Evolutionary conservation across 305 asterid species (phyloP), one percentile per base, ranked within the genome.

Genomic region (Fraxinus greggii): DNA sequence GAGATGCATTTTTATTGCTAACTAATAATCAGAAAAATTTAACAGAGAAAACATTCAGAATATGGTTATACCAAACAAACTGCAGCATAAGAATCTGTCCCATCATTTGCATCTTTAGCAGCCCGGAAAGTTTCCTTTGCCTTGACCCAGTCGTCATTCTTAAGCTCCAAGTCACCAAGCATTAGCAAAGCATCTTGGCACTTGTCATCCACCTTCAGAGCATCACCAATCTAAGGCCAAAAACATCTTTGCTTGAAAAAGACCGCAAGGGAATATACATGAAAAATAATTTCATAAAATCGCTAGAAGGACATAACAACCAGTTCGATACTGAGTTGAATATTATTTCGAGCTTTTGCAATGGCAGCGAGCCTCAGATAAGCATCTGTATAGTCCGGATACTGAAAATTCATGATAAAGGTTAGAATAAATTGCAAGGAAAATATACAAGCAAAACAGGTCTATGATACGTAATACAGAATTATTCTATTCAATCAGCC

Each of bases 71-170:
- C 99, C 99, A 96, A 93, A 88, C 98, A 91, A 88, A 96, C 94
- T 76, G 97, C 92, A 85, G 99, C 96, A 91, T 92, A 97, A 78
- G 98, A 92, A 84, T 94, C 99, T 86, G 90, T 93, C 83, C 93
- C 93, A 88, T 86, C 91, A 76, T 91, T 87, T 65, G 89, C 91
- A 78, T 97, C 98, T 87, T 92, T 94, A n/a, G 98, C 98, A 19
- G 85, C 83, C 67, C 98, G 92, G 84, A 97, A 93, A 78, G 99
- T 97, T 89, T 94, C 98, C 88, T 97, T 97, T 42, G 98, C 99
- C 90, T 94, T 96, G 85, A 96, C 98, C 99, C 99, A 94, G 88
- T 96, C 99, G 81, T 96, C 98, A 88, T 96, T 94, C 91, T 96
- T 96, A 81, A 96, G 98, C 89, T 96, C 99, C 90, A 96, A 87